Base-by-base conservation (phyloP, 805 yeast genomes). In the Danielia oregonensis region DNA sequence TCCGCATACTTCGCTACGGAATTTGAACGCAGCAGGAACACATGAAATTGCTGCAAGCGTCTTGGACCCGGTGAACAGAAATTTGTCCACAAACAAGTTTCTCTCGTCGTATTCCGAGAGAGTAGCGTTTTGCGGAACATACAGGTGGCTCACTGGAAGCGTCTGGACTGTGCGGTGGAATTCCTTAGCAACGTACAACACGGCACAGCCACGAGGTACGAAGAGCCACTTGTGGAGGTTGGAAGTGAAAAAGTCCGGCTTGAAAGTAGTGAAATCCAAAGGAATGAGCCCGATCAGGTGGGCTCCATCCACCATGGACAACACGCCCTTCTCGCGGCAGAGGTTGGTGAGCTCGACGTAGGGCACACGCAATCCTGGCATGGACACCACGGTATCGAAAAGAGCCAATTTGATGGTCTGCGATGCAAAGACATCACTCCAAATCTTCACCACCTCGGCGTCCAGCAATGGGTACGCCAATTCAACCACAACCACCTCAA, bases 161-260 rank as follows among this genome's bases (percentile, higher is more conserved):
- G 83, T 70, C 38, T 78, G 81, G 35, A 81, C 58, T 2, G 40
- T 25, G 0, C 53, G 48, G 37, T 78, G 86, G 48, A 71, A 74
- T 35, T 64, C 61, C 3, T 68, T 64, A 42, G 72, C 68, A 5
- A 75, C 83, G 46, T 81, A 82, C 32, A 82, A 51, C 18, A 78
- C 59, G 0, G 83, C 82, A 44, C 72, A 70, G 4, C 79, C 75
- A 28, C 76, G 63, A 3, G 86, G 84, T 15, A 69, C 67, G 42
- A 50, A 76, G 25, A 67, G 59, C 89, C 89, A 83, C 49, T 83
- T 83, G 63, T 83, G 89, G 13, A 82, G 59, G 48, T 82, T 83
- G 14, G 81, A 57, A 16, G 71, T 64, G 50, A 66, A 73, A 51
- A 79, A 82, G 47, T 81, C 87, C 0, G 87, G 85, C 30, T 65